Evolutionary conservation across 768 basidiomycete genomes (phyloP).

Genomic region (Tulasnella sp.): DNA sequence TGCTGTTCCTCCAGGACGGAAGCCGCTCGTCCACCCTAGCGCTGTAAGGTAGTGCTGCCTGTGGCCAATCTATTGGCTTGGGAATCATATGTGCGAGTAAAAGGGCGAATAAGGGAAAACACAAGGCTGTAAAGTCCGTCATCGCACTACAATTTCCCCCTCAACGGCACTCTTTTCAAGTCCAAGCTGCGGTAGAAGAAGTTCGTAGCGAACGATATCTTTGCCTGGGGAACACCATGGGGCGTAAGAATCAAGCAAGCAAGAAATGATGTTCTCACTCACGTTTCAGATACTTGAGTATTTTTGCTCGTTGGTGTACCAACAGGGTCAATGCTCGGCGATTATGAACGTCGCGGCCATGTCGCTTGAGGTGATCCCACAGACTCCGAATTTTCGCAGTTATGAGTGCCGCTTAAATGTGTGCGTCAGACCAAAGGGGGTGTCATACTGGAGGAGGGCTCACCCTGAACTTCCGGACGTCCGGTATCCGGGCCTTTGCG

Average conservation of each 20-base stretch:
- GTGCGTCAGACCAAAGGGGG: not conserved
- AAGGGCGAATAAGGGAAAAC: not conserved
- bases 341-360: slow-evolving; percentile 61
- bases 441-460: slow-evolving; percentile 20
- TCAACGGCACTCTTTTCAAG: slow-evolving; percentile 72
- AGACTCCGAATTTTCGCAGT: slow-evolving; percentile 78
- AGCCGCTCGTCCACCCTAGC: no score
- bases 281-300: slow-evolving; percentile 66
- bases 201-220: slow-evolving; percentile 60
- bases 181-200: slow-evolving; percentile 56
- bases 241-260: not conserved
- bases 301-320: slow-evolving; percentile 70
- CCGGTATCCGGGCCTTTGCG: slow-evolving; percentile 48
- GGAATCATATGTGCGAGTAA: no score
- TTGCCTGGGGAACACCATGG: slow-evolving; percentile 17
- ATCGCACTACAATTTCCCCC: slow-evolving; percentile 64
- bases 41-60: no score
- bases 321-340: slow-evolving; percentile 62
- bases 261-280: not conserved
- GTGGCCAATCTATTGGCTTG: no score
- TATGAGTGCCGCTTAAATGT: slow-evolving; percentile 58
- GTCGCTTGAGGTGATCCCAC: slow-evolving; percentile 55
- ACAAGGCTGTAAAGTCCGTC: not conserved
- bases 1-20: no score
- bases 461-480: slow-evolving; percentile 83